phyloP scores from a whole-genome alignment of 2,329 filamentous ascomycete species.

The Claviceps monticola region DNA sequence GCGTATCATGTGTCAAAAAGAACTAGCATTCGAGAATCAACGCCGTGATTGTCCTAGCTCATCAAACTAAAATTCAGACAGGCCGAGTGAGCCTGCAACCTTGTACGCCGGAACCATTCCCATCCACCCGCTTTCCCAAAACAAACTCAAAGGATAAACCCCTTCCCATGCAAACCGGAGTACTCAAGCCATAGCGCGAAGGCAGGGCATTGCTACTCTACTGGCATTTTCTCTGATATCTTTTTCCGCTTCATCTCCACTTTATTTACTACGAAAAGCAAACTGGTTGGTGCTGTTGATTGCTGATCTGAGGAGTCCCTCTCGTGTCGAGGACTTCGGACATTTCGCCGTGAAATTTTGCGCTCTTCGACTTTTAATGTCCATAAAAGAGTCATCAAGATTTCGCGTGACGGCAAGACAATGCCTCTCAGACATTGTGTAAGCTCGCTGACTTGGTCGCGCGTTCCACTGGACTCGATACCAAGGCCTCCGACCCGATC shows the following conservation, averaged over 20 bases:
- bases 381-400: constrained; percentile 34
- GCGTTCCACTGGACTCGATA: constrained; percentile 21
- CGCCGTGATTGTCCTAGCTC: too few species aligned
- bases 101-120: constrained; percentile 5
- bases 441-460: constrained; percentile 22
- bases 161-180: constrained; percentile 1
- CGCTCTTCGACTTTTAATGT: constrained; percentile 28
- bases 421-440: constrained; percentile 23
- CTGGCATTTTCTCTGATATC: constrained; percentile 5
- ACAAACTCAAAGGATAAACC: neutral
- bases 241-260: constrained; percentile 11
- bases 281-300: constrained; percentile 8
- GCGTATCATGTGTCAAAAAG: too few species aligned
- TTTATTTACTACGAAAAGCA: constrained; percentile 13
- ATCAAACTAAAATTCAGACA: neutral
- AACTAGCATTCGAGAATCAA: too few species aligned
- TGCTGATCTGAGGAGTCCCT: constrained; percentile 12
- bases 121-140: neutral
- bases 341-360: constrained; percentile 16
- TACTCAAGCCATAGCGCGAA: too few species aligned
- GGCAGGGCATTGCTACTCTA: too few species aligned
- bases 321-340: constrained; percentile 11
- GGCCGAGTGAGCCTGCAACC: constrained; percentile 3
- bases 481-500: constrained; percentile 27
- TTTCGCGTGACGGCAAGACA: constrained; percentile 31